Conservation (phyloP, 257 asterid species). For the Prunella vulgaris region DNA sequence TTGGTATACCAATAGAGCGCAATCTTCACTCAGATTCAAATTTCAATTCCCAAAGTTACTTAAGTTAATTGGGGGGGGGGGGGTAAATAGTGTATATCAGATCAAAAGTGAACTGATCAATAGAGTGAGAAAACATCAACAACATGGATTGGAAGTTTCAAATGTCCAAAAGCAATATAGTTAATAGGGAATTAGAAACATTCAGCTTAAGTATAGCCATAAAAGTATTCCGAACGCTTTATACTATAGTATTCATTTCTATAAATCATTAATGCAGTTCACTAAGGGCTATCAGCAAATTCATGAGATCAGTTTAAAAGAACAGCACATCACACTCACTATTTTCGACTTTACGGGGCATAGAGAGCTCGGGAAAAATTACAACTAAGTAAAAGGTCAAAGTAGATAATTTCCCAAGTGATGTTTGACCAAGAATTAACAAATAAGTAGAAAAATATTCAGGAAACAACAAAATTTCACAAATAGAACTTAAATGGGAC, state of each 20-base stretch:
- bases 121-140: neutral
- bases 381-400: neutral
- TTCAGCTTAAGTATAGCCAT: neutral
- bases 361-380: neutral
- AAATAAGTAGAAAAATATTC: neutral
- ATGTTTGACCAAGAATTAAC: neutral
- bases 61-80: neutral
- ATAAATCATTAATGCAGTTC: neutral
- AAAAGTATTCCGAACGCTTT: neutral
- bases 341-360: constrained; percentile 3
- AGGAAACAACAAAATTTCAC: neutral
- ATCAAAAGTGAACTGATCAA: neutral
- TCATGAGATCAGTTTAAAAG: neutral
- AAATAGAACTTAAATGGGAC: neutral
- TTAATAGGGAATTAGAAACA: neutral
- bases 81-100: neutral
- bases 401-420: neutral
- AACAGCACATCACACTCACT: neutral
- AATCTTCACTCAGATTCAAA: neutral
- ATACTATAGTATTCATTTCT: neutral
- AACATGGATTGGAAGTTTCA: neutral
- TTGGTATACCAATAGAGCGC: neutral
- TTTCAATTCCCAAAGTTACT: neutral
- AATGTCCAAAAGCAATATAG: neutral
- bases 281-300: constrained; percentile 9